Evolutionary conservation across 129 eudicot genomes (phyloP), one percentile per base, ranked within the genome.

Genomic region (Heracleum sosnowskyi): DNA sequence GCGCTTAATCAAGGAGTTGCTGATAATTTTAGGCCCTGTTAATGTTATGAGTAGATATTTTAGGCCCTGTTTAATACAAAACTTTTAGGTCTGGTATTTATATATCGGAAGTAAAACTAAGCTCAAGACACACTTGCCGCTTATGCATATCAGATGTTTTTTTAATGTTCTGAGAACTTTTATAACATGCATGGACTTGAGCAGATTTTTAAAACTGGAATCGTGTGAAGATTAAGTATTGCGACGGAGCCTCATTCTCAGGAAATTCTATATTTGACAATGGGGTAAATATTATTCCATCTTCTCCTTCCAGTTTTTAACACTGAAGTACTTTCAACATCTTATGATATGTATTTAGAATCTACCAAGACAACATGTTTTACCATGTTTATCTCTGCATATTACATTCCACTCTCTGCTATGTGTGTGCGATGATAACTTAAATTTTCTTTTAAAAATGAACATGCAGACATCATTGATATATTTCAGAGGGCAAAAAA

Each of bases 161-260:
- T n/a, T 22, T 9, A 22, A 8, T 41, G 9, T 41, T 72, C 28
- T 72, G 77, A 18, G 24, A 55, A 41, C 78, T 55, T 78, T 24
- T 74, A 75, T 53, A 24, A 40, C 22, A 4, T 66, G 13, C n/a
- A 69, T n/a, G 41, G 31, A 82, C 37, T 44, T 73, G 70, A 53
- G 46, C 94, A 95, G 99, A 95, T 83, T 95, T 95, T 84, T 91
- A 95, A 92, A 90, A 92, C 81, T 95, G 99, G 99, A 95, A 95
- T 76, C 99, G 99, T 4, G 99, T 95, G 80, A 95, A 95, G 96
- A 82, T 95, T 70, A 86, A 97, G 84, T 95, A 95, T 76, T 95
- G 99, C 26, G 99, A 95, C 42, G 99, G 99, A 68, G 99, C 97
- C 80, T 95, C 99, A 13, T 95, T 91, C 83, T 90, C 90, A 73